Evolutionary conservation across 345 rosid genomes (phyloP).

Genomic region (Rhodamnia rubescens): DNA sequence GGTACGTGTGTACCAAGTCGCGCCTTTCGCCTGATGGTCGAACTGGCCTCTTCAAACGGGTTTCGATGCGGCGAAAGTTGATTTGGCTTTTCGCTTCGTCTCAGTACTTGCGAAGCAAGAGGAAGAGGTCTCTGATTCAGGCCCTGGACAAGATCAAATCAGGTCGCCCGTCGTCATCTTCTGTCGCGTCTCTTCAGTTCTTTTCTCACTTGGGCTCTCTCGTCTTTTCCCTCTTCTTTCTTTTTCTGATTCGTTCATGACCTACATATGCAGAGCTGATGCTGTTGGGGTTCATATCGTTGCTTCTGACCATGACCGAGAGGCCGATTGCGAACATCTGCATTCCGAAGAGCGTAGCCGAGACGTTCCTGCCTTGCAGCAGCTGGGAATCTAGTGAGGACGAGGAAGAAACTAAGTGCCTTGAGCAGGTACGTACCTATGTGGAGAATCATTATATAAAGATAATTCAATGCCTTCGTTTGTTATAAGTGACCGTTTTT

Average conservation of each 20-base stretch:
- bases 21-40: neutral
- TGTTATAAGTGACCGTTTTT: no score
- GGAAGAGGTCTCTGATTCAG: conserved; percentile 47
- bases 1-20: conserved; percentile 6
- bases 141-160: conserved; percentile 80
- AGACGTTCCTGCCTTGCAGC: conserved; percentile 43
- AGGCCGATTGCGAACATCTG: conserved; percentile 52
- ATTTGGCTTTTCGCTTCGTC: neutral
- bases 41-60: neutral
- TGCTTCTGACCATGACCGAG: conserved; percentile 48
- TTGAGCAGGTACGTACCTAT: conserved; percentile 13
- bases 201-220: neutral
- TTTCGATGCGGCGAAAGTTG: neutral
- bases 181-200: neutral
- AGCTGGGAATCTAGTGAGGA: conserved; percentile 1
- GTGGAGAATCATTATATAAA: neutral
- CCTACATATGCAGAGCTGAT: conserved; percentile 32
- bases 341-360: conserved; percentile 23
- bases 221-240: neutral
- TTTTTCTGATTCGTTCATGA: neutral
- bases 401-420: conserved; percentile 38
- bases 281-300: conserved; percentile 73
- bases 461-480: neutral
- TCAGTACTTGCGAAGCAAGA: conserved; percentile 46
- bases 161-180: conserved; percentile 17